Percentiles rank a stretch among this genome's conserved stretches.
These are phyloP conservation scores for Lupinus albus DNA, from an alignment of 306 rosid species.

Conservation along the genomic window DNA sequence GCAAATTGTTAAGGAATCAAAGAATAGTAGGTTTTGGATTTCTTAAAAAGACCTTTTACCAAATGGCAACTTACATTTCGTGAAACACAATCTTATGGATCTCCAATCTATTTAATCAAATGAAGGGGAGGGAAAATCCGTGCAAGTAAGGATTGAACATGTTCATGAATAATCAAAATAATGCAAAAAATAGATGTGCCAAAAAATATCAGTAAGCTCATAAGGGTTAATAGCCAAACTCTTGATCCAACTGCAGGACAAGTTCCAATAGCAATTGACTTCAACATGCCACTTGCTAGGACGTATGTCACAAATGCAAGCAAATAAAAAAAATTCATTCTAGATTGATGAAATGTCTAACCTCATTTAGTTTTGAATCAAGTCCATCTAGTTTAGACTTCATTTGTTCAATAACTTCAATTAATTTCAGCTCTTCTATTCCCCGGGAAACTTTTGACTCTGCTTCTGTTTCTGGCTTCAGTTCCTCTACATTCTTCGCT, in stretches of 20 bases:
- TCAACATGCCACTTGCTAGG: slow-evolving; percentile 25
- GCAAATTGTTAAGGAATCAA: too few relatives aligned
- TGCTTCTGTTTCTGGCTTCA: slow-evolving; percentile 27
- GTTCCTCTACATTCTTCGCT: slow-evolving; percentile 35
- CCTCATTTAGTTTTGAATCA: slow-evolving; percentile 83
- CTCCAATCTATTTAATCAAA: slow-evolving; percentile 34
- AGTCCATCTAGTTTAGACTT: slow-evolving; percentile 69
- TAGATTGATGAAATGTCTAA: slow-evolving; percentile 45
- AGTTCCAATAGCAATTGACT: slow-evolving; percentile 23
- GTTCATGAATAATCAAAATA: slow-evolving; percentile 18
- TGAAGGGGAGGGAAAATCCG: slow-evolving; percentile 22
- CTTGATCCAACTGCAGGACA: slow-evolving; percentile 19
- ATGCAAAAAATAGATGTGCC: not conserved
- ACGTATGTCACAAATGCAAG: slow-evolving; percentile 27
- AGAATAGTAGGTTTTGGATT: too few relatives aligned
- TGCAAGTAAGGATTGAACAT: slow-evolving; percentile 3
- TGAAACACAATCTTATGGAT: slow-evolving; percentile 3
- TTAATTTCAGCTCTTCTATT: slow-evolving; percentile 54
- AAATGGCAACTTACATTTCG: slow-evolving; percentile 33
- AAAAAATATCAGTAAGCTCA: not conserved
- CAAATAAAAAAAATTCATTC: slow-evolving; percentile 11
- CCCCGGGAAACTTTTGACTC: slow-evolving; percentile 34
- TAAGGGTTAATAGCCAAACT: slow-evolving; percentile 24
- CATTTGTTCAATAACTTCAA: slow-evolving; percentile 71
- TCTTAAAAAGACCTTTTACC: not conserved